phyloP scores from a whole-genome alignment of 1,139 yeast genomes.

The Kurtzmaniella quercitrusa region DNA sequence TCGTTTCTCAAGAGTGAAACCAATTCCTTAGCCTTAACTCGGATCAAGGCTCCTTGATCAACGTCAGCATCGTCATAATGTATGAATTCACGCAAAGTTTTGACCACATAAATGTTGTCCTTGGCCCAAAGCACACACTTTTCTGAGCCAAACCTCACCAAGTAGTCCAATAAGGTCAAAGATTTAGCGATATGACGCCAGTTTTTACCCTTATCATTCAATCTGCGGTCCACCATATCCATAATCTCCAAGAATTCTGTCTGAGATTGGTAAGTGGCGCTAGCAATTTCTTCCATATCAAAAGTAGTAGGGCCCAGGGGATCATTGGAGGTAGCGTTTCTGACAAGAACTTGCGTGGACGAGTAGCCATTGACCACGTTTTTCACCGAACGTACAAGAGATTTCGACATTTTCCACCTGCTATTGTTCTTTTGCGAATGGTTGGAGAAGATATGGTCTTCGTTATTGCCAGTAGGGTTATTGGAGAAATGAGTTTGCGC shows the following conservation, averaged over 20 bases:
- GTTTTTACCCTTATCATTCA: slow-evolving; percentile 95
- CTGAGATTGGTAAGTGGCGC: slow-evolving; percentile 63
- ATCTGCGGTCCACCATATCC: slow-evolving; percentile 93
- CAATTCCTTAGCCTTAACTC: slow-evolving; percentile 90
- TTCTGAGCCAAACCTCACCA: slow-evolving; percentile 85
- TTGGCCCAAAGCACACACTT: slow-evolving; percentile 92
- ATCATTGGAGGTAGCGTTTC: slow-evolving; percentile 93
- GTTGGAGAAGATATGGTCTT: background rate
- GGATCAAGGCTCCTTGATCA: slow-evolving; percentile 87
- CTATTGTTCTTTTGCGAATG: background rate
- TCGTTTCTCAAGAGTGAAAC: slow-evolving; percentile 78
- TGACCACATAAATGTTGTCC: slow-evolving; percentile 84
- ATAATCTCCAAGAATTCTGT: slow-evolving; percentile 85
- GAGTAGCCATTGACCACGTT: slow-evolving; percentile 94
- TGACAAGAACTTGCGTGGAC: slow-evolving; percentile 76
- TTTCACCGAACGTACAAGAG: slow-evolving; percentile 80
- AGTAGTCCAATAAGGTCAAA: slow-evolving; percentile 80
- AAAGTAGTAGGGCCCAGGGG: slow-evolving; percentile 77
- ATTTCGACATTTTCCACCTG: slow-evolving; percentile 56
- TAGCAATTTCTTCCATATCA: slow-evolving; percentile 83
- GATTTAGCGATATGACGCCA: slow-evolving; percentile 98
- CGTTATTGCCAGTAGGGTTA: background rate
- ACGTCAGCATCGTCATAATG: slow-evolving; percentile 73
- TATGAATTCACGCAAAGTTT: slow-evolving; percentile 88
- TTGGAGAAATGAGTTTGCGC: background rate